Evolutionary conservation across 2,329 filamentous ascomycete genomes (phyloP).

Genomic region (Lomentospora prolificans): DNA sequence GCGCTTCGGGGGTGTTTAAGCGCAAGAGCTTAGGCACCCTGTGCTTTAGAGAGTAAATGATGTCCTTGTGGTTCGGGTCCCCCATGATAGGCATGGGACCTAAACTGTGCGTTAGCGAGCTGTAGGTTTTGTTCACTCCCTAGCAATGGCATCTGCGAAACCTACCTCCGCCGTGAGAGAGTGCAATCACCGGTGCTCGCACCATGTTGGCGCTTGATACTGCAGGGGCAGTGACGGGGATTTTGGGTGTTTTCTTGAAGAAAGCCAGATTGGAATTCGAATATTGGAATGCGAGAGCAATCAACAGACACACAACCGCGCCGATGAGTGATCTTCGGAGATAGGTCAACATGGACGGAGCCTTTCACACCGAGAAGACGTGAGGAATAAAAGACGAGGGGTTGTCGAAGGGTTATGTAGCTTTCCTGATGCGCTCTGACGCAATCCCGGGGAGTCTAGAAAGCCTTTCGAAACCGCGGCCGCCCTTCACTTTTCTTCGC

Average conservation of each 20-base stretch:
- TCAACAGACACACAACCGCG: slow-evolving; percentile 2
- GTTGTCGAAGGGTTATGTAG: background rate
- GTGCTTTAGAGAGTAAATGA: slow-evolving; percentile 41
- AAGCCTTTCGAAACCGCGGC: too few relatives aligned
- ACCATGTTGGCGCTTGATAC: slow-evolving; percentile 23
- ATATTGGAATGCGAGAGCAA: slow-evolving; percentile 3
- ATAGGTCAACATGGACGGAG: slow-evolving; percentile 5
- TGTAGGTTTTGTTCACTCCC: background rate
- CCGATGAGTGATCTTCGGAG: slow-evolving; percentile 3
- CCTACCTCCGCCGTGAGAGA: slow-evolving; percentile 39
- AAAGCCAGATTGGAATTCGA: background rate
- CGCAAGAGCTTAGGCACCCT: slow-evolving; percentile 45
- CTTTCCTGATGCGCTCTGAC: too few relatives aligned
- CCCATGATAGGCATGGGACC: slow-evolving; percentile 49
- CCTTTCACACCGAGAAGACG: background rate
- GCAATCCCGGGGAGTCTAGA: too few relatives aligned
- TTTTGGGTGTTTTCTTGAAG: background rate
- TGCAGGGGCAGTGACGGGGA: background rate
- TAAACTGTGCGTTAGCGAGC: too few relatives aligned
- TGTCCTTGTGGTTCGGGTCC: slow-evolving; percentile 40
- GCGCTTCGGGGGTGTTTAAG: slow-evolving; percentile 38
- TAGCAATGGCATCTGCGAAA: background rate
- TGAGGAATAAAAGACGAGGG: background rate
- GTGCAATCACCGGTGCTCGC: slow-evolving; percentile 33
- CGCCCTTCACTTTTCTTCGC: too few relatives aligned